Evolutionary conservation across 768 basidiomycete genomes (phyloP), one percentile per base, ranked within the genome.

Genomic region (Tulasnella calospora): DNA sequence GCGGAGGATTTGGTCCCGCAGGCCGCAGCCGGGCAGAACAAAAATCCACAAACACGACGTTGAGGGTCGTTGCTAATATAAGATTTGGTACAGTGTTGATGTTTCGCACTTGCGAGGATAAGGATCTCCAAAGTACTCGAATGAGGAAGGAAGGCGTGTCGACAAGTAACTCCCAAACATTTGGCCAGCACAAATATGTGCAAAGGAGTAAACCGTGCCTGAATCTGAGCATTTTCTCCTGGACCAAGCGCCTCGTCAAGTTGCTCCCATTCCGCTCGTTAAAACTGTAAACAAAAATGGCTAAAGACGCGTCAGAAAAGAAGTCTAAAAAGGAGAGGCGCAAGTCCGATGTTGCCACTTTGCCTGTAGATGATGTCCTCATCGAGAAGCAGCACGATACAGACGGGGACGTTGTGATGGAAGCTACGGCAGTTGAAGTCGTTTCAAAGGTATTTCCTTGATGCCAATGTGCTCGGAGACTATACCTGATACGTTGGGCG

Each of bases 281-380:
- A 61, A 61, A 61, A 61, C 57, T 61, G n/a, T 61, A 61, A 71
- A 12, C 71, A 23, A 73, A 73, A 35, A 86, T 93, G 93, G 85
- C 87, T 78, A 93, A 90, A 86, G 92, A 92, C 85, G 94, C 90
- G 86, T 88, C 88, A 73, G 91, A 91, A 82, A 92, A 92, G 84
- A 92, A 91, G 83, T 89, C 90, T 70, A 92, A 91, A 85, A 91
- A 91, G 86, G 87, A 87, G 83, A 89, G 89, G 83, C 85, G 86
- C 70, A 80, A 80, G 57, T 85, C 84, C 70, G 86, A 85, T 67
- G 79, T 46, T 13, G 81, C 78, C 9, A 82, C 80, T 74, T 81
- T 79, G 41, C 84, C 81, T 76, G 75, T 80, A 1, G 84, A 82
- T 61, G 79, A 78, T 36, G 82, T 80, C 27, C 81, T 81, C 72